Evolutionary conservation across 2,329 filamentous ascomycete genomes (phyloP), one percentile per base, ranked within the genome.

Genomic region (Fusarium veterinarium): DNA sequence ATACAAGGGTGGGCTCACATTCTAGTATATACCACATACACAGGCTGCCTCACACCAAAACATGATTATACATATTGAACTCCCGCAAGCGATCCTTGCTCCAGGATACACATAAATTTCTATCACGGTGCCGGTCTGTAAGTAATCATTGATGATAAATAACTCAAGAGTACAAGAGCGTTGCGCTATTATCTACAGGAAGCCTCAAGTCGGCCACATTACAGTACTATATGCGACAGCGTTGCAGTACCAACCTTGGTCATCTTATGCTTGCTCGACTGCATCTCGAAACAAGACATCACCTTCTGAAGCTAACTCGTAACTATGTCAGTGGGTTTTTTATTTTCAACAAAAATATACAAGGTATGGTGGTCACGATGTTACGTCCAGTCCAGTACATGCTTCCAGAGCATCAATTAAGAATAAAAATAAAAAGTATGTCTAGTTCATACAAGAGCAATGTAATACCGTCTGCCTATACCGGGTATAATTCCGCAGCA

Each of bases 401-500:
- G 63, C 61, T 71, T 71, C 63, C 53, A 67, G 45, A 58, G 31
- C 51, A 62, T 68, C 41, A 52, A 12, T 61, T 58, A 59, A 40
- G n/a, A 20, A 33, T 8, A 52, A 56, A 40, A 30, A 31, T 44
- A 44, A 33, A 31, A 49, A 17, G 19, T 31, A 20, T 60, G 51
- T 72, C 71, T 68, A 61, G 40, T 59, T 57, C 60, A 37, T 63
- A 65, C 60, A 70, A 53, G 57, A 62, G 59, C 46, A 76, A 57
- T 61, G 30, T 49, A 72, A 60, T 73, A 60, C 56, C 49, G 56
- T 66, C 69, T 74, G 67, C 71, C 64, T 69, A 64, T 71, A 75
- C 74, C 65, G 76, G 76, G 76, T 77, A 77, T 77, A 76, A 69
- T 76, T 65, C 75, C 73, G 67, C 60, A 76, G 48, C 61, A 67